Percentiles rank a stretch among this genome's conserved stretches.
Conservation (phyloP, 108 stramenopile species). For the Mediolabrus comicus region DNA sequence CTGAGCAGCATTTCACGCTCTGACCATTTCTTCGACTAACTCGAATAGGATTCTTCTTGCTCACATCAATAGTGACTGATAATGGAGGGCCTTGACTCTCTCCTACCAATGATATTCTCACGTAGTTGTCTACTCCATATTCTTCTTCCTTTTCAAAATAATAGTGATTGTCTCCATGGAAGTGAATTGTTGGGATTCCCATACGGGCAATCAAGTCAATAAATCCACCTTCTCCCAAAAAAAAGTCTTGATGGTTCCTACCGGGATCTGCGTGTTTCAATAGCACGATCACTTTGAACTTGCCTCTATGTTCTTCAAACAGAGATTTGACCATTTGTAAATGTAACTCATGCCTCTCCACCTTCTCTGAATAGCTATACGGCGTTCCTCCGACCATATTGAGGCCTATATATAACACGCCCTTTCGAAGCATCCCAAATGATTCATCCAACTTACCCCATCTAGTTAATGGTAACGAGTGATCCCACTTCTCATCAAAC, state of each 20-base stretch:
- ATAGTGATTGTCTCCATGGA: conserved; percentile 53
- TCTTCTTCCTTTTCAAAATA: conserved; percentile 28
- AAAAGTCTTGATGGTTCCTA: conserved; percentile 28
- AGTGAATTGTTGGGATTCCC: conserved; percentile 53
- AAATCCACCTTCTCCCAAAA: conserved; percentile 4
- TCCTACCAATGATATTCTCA: conserved; percentile 40
- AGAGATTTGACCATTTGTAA: conserved; percentile 5
- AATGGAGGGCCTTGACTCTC: conserved; percentile 19
- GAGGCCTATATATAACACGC: conserved; percentile 64
- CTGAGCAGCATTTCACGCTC: conserved; percentile 32
- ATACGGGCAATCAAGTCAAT: conserved; percentile 11
- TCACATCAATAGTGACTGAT: conserved; percentile 25
- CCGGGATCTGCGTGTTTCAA: background rate
- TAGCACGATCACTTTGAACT: background rate
- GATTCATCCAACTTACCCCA: conserved; percentile 50
- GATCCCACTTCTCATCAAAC: conserved; percentile 46
- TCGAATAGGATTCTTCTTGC: conserved; percentile 22
- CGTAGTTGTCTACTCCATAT: conserved; percentile 28
- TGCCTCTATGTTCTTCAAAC: background rate
- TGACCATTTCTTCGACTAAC: conserved; percentile 27
- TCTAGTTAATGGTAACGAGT: conserved; percentile 26
- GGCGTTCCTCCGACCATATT: conserved; percentile 54
- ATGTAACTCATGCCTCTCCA: conserved; percentile 40
- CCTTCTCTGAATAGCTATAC: conserved; percentile 38
- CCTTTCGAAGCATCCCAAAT: conserved; percentile 52